These are phyloP conservation scores for Sporisorium reilianum DNA, from an alignment of 1,284 basidiomycete genomes.

Conservation along the genomic window DNA sequence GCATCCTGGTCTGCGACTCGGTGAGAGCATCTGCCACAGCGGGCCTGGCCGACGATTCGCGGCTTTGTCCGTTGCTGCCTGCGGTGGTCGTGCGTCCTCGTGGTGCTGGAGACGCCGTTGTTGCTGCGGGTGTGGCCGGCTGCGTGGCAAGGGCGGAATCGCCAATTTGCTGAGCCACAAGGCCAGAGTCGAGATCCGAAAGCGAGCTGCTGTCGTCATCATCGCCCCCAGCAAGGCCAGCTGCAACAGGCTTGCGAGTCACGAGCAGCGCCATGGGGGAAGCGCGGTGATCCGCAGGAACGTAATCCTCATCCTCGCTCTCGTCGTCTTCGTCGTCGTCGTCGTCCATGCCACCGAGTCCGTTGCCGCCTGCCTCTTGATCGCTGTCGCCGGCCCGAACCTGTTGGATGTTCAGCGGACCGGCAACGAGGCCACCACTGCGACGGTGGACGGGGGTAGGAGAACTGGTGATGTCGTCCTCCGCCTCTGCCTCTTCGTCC, in stretches of 20 bases:
- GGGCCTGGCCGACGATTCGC: conserved; percentile 23
- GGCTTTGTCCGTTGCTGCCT: conserved; percentile 8
- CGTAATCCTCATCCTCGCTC: conserved; percentile 46
- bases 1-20: conserved; percentile 51
- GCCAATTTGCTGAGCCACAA: conserved; percentile 40
- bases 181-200: conserved; percentile 31
- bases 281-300: conserved; percentile 26
- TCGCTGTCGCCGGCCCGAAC: conserved; percentile 45
- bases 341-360: conserved; percentile 18
- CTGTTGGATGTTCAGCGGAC: conserved; percentile 39
- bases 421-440: conserved; percentile 33
- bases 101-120: conserved; percentile 2
- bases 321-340: conserved; percentile 44
- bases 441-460: conserved; percentile 37
- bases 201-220: conserved; percentile 44
- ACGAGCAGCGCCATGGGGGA: conserved; percentile 8
- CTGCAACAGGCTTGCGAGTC: conserved; percentile 4
- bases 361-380: conserved; percentile 20
- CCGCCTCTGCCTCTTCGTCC: conserved; percentile 29
- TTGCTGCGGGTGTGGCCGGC: neutral
- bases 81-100: conserved; percentile 18
- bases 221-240: neutral
- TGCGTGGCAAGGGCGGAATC: conserved; percentile 26
- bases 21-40: conserved; percentile 21
- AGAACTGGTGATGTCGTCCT: conserved; percentile 34